phyloP scores from a whole-genome alignment of 2,329 filamentous ascomycete genomes.

The Sporothrix humicola region DNA sequence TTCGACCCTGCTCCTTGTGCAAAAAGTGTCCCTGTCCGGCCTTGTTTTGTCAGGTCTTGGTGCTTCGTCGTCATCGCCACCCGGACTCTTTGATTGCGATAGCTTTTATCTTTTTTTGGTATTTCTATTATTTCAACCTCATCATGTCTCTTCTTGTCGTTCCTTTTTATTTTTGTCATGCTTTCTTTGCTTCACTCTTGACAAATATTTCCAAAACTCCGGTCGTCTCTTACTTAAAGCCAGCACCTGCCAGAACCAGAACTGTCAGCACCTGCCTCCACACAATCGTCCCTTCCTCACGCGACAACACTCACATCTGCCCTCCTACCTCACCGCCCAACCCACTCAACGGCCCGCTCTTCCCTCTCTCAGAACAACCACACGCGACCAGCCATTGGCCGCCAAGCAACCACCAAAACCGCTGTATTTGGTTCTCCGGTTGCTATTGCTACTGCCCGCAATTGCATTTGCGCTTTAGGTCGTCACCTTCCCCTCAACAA shows the following conservation, averaged over 20 bases:
- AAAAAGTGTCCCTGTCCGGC: no score
- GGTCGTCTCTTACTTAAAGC: not conserved
- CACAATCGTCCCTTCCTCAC: slow-evolving; percentile 2
- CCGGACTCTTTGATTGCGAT: not conserved
- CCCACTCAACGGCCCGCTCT: slow-evolving; percentile 16
- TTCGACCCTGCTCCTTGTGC: no score
- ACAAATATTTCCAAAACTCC: not conserved
- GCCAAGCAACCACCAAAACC: not conserved
- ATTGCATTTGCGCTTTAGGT: slow-evolving; percentile 14
- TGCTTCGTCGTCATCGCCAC: slow-evolving; percentile 23
- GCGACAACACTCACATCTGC: not conserved
- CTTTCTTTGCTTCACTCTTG: slow-evolving; percentile 12
- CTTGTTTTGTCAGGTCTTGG: slow-evolving; percentile 19
- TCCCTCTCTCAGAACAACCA: not conserved
- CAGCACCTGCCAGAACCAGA: not conserved
- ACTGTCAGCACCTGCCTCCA: no score
- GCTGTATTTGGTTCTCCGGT: not conserved
- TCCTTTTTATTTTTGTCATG: not conserved
- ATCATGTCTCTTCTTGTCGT: not conserved
- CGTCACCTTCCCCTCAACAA: slow-evolving; percentile 11
- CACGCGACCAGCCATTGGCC: slow-evolving; percentile 16
- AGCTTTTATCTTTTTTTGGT: not conserved
- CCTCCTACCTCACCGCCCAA: slow-evolving; percentile 3
- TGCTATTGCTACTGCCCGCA: not conserved
- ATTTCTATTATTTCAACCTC: not conserved